phyloP scores from a whole-genome alignment of 2,329 filamentous ascomycete species.

The Cladosporium phlei region DNA sequence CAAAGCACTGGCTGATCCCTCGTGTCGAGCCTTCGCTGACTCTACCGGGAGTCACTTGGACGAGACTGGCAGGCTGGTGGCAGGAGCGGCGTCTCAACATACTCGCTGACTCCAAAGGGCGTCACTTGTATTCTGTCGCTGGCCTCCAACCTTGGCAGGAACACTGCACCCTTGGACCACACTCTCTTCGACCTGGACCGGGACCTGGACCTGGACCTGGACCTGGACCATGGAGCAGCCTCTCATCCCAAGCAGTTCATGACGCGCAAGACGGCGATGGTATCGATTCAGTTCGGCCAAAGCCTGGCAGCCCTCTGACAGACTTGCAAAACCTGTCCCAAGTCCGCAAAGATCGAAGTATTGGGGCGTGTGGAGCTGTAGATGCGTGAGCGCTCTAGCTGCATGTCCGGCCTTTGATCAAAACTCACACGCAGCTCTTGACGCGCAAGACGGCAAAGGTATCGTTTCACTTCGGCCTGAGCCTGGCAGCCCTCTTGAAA shows the following conservation, averaged over 20 bases:
- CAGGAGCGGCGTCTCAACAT: too few species aligned
- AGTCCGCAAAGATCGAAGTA: not conserved
- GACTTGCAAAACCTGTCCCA: not conserved
- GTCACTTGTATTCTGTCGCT: too few species aligned
- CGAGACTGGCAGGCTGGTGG: not conserved
- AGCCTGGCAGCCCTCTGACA: not conserved
- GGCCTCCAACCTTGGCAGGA: too few species aligned
- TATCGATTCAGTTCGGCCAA: slow-evolving; percentile 4
- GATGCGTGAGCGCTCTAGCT: not conserved
- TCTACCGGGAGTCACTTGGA: not conserved
- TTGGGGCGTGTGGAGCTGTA: slow-evolving; percentile 1
- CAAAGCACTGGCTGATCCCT: not conserved
- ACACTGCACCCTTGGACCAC: too few species aligned
- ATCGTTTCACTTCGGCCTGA: not conserved
- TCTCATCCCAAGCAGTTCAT: not conserved
- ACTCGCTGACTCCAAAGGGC: too few species aligned
- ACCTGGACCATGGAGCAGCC: not conserved
- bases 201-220: not conserved
- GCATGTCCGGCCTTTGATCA: not conserved
- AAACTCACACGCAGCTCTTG: not conserved
- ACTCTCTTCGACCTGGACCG: not conserved
- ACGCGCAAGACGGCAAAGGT: not conserved
- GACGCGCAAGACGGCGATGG: slow-evolving; percentile 4
- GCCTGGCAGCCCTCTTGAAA: not conserved
- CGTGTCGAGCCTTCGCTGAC: not conserved